These are phyloP conservation scores for Apiosordaria backusii DNA, from an alignment of 495 filamentous ascomycete genomes.

Conservation along the genomic window DNA sequence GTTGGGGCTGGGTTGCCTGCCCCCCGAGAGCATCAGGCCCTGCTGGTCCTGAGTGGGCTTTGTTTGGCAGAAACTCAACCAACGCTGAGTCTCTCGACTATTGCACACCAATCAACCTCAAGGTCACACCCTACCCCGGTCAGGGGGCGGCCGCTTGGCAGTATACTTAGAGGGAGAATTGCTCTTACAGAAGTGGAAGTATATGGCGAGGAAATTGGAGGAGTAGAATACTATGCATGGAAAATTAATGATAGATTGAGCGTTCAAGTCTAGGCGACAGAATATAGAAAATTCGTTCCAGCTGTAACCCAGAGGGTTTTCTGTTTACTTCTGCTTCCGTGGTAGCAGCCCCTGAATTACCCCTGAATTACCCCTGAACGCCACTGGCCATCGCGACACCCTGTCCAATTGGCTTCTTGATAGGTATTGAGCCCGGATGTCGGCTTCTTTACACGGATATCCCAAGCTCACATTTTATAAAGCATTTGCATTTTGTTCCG, in stretches of 20 bases:
- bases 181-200: neutral
- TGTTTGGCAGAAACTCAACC: conserved; percentile 33
- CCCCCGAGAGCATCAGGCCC: conserved; percentile 27
- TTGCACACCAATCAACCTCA: conserved; percentile 30
- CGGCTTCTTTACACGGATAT: too few species aligned
- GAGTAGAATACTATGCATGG: neutral
- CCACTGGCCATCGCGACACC: neutral
- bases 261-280: neutral
- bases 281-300: neutral
- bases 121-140: conserved; percentile 24
- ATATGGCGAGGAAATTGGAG: neutral
- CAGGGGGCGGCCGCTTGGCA: conserved; percentile 31
- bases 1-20: conserved; percentile 38
- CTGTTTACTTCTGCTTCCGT: neutral
- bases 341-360: neutral
- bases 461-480: too few species aligned
- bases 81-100: conserved; percentile 22
- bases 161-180: conserved; percentile 24
- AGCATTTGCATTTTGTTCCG: too few species aligned
- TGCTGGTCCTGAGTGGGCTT: conserved; percentile 27
- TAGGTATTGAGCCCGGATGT: too few species aligned
- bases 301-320: neutral
- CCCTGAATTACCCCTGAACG: neutral
- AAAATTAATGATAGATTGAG: neutral
- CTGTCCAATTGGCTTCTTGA: neutral